Base-by-base conservation (phyloP, 331 rosid species). In the Dryas integrifolia region DNA sequence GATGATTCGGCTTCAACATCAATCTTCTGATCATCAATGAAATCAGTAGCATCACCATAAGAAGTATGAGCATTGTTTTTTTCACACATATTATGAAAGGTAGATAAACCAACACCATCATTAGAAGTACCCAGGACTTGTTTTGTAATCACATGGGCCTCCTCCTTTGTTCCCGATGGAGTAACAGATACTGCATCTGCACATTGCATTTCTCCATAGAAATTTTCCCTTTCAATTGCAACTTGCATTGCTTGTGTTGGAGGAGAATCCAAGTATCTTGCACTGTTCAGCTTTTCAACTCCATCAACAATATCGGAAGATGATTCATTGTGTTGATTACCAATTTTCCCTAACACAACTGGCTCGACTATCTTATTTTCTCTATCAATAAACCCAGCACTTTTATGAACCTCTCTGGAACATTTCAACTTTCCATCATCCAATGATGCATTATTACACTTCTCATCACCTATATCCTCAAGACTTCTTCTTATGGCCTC, bases 401-500 rank as follows among this genome's bases (percentile, higher is more conserved):
- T 60, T 46, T 74, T 82, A 81, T 57, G 59, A 70, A 26, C 63
- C 69, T 66, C 57, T 72, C 65, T 79, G 50, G 76, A 65, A 72
- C 52, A 70, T 74, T 16, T 52, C 46, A 50, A 45, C 64, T 76
- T 79, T 69, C 74, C 80, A 72, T 74, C 72, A 50, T 79, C 58
- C 62, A 70, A 51, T 59, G 82, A 14, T 21, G 49, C 41, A 48
- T 43, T 3, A 64, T 72, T 62, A 72, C 26, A 35, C 75, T 82
- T 71, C 72, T 21, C 66, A 51, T 74, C 74, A 79, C 64, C 83
- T 50, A 47, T 47, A 76, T 75, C 82, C 79, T 82, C 90, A 35
- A 91, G 91, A 77, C 98, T 94, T 87, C 96, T 94, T 83, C 84
- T 83, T 80, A 94, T 84, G 81, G 97, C 97, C 84, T 94, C 96